Evolutionary conservation across 106 monocot genomes (phyloP).

Genomic region (Agapanthus africanus): DNA sequence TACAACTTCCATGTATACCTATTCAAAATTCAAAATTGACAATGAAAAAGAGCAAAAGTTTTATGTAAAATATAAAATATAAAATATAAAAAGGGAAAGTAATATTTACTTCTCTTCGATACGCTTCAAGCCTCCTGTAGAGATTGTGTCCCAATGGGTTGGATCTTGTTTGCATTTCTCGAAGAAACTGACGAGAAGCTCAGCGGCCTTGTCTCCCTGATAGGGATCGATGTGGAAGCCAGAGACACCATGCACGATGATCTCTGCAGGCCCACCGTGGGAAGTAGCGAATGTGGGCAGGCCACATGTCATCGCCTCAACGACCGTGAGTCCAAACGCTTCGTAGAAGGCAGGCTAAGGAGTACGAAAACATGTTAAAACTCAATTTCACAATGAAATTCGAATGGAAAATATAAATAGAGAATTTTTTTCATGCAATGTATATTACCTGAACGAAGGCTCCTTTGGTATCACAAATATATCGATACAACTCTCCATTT

Average conservation of each 20-base stretch:
- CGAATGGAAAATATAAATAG: background rate
- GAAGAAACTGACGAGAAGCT: slow-evolving; percentile 13
- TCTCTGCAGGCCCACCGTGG: slow-evolving; percentile 6
- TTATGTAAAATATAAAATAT: too few species aligned
- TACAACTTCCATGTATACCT: slow-evolving; percentile 71
- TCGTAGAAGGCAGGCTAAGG: slow-evolving; percentile 70
- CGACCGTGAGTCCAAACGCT: slow-evolving; percentile 66
- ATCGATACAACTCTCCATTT: slow-evolving; percentile 58
- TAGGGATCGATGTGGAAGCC: background rate
- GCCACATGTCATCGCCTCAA: slow-evolving; percentile 68
- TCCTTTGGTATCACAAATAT: slow-evolving; percentile 42
- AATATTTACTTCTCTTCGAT: slow-evolving; percentile 5
- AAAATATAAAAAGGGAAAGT: too few species aligned
- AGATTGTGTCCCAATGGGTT: slow-evolving; percentile 8
- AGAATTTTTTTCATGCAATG: too few species aligned
- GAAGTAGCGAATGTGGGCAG: slow-evolving; percentile 11
- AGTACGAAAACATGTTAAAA: slow-evolving; percentile 1
- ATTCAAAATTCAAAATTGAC: background rate
- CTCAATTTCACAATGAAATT: background rate
- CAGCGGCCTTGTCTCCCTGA: background rate
- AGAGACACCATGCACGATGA: slow-evolving; percentile 9
- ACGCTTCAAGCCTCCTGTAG: background rate
- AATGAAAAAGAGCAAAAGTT: too few species aligned
- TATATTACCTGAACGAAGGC: slow-evolving; percentile 50
- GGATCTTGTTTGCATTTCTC: slow-evolving; percentile 10